A percentile compares a stretch with the other conserved stretches of the same genome.
Evolutionary conservation across 2,329 filamentous ascomycete genomes (phyloP).

Genomic region (Fusarium domesticum): DNA sequence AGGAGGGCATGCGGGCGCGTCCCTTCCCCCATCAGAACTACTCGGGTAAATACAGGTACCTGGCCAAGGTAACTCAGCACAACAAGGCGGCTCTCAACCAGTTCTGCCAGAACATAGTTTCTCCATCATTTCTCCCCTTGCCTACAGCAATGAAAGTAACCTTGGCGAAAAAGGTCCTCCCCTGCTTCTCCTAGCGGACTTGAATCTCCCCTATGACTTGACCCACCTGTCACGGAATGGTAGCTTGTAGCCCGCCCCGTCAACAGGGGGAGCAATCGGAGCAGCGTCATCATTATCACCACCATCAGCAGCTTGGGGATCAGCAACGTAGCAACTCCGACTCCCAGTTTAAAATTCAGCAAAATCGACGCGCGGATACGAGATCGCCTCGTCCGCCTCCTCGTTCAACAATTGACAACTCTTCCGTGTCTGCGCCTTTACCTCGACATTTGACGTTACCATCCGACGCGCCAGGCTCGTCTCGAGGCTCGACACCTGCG

Average conservation of each 20-base stretch:
- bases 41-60: not conserved
- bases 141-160: not conserved
- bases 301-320: constrained; percentile 19
- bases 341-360: constrained; percentile 6
- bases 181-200: constrained; percentile 6
- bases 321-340: constrained; percentile 9
- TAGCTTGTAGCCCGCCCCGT: constrained; percentile 23
- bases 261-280: constrained; percentile 22
- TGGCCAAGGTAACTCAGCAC: no score
- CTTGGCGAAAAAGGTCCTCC: not conserved
- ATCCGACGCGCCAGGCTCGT: constrained; percentile 15
- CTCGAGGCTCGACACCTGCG: constrained; percentile 14
- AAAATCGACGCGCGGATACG: constrained; percentile 2
- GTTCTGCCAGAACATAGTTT: not conserved
- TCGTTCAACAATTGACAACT: constrained; percentile 18
- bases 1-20: not conserved
- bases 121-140: not conserved
- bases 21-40: no score
- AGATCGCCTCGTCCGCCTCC: constrained; percentile 13
- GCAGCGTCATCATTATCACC: constrained; percentile 8
- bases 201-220: constrained; percentile 20
- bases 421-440: constrained; percentile 8
- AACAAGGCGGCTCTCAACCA: no score
- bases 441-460: constrained; percentile 9
- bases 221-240: constrained; percentile 27